Percentiles rank a stretch among this genome's conserved stretches.
phyloP scores from a whole-genome alignment of 73 alveolate genomes.

The Paraurostyla sp. region DNA sequence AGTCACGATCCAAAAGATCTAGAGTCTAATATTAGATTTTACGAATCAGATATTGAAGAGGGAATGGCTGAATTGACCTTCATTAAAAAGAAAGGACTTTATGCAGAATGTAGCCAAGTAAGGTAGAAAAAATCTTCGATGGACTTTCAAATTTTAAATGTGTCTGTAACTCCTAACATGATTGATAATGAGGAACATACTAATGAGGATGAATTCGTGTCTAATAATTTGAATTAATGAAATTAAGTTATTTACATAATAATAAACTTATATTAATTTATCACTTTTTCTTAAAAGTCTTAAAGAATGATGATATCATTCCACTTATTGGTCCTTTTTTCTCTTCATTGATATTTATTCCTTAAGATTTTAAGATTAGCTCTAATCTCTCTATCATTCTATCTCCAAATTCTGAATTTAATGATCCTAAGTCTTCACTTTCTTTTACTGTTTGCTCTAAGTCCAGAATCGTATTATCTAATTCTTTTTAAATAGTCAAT shows the following conservation, averaged over 20 bases:
- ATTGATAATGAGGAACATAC: neutral
- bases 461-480: constrained; percentile 5
- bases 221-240: neutral
- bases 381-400: neutral
- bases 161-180: neutral
- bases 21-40: neutral
- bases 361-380: neutral
- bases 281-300: constrained; percentile 8
- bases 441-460: constrained; percentile 8
- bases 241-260: neutral
- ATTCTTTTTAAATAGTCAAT: neutral
- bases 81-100: constrained; percentile 10
- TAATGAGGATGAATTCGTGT: neutral
- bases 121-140: neutral
- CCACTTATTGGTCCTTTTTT: constrained; percentile 43
- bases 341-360: neutral
- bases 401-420: constrained; percentile 13
- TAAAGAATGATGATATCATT: neutral
- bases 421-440: neutral
- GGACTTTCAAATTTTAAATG: neutral
- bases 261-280: neutral
- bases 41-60: neutral
- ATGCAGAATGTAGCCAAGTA: neutral
- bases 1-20: constrained; percentile 25
- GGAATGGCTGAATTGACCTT: neutral